phyloP scores from a whole-genome alignment of 1,139 yeast species.

The Sugiyamaella sp. region DNA sequence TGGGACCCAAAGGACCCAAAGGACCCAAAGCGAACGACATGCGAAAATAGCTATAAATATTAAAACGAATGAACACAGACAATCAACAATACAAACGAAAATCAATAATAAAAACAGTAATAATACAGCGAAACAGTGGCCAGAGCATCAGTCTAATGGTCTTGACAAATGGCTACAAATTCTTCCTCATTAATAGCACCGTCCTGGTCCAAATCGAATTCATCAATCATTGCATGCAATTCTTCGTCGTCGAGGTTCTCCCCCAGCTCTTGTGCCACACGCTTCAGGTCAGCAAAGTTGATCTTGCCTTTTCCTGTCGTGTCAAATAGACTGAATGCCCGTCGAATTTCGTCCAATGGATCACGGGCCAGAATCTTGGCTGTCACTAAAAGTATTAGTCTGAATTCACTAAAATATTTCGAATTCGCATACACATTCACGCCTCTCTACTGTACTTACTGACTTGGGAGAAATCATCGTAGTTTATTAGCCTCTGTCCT shows the following conservation, averaged over 20 bases:
- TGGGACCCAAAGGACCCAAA: too few species aligned
- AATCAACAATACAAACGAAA: too few species aligned
- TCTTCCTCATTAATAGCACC: slow-evolving; percentile 95
- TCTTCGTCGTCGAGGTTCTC: slow-evolving; percentile 93
- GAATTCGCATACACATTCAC: not conserved
- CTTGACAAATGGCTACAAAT: slow-evolving; percentile 87
- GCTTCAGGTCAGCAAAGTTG: slow-evolving; percentile 71
- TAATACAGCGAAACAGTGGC: too few species aligned
- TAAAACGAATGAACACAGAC: too few species aligned
- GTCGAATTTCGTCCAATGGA: slow-evolving; percentile 86
- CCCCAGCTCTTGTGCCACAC: slow-evolving; percentile 91
- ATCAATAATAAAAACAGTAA: too few species aligned
- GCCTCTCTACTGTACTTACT: too few species aligned
- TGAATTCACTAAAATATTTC: not conserved
- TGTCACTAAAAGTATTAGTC: slow-evolving; percentile 52
- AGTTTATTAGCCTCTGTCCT: slow-evolving; percentile 70
- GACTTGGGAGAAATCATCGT: slow-evolving; percentile 78
- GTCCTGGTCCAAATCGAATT: slow-evolving; percentile 94
- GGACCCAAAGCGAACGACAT: too few species aligned
- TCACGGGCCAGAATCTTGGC: slow-evolving; percentile 80
- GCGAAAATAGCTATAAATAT: too few species aligned
- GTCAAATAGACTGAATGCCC: slow-evolving; percentile 91
- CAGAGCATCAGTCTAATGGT: slow-evolving; percentile 47
- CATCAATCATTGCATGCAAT: slow-evolving; percentile 94
- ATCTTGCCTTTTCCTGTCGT: slow-evolving; percentile 89